Conservation (phyloP, 1,284 basidiomycete genomes). For the Ustilago trichophora region DNA sequence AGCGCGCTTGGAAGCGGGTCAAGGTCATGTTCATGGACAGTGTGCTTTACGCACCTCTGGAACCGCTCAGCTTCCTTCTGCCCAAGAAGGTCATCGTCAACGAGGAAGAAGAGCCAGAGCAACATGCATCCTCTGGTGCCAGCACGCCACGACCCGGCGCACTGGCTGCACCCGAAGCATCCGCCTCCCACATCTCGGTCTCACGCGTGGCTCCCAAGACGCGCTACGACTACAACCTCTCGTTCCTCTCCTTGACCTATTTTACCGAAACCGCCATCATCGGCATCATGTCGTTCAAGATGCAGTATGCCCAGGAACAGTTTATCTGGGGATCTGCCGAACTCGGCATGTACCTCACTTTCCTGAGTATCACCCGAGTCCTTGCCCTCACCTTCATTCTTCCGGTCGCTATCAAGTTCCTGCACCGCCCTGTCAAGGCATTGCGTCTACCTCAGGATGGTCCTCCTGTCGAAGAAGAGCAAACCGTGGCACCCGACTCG, state of each 20-base stretch:
- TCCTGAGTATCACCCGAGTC: conserved; percentile 54
- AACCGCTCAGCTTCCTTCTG: conserved; percentile 53
- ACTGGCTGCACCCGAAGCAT: conserved; percentile 33
- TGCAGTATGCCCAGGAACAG: conserved; percentile 59
- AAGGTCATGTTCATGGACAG: conserved; percentile 43
- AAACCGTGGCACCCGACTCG: conserved; percentile 18
- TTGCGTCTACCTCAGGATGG: conserved; percentile 48
- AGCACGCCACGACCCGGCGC: conserved; percentile 14
- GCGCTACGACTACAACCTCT: conserved; percentile 58
- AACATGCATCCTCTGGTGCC: conserved; percentile 1
- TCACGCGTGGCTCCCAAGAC: conserved; percentile 37
- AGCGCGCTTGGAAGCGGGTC: conserved; percentile 40
- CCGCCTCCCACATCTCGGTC: conserved; percentile 57
- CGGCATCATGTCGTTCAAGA: conserved; percentile 61
- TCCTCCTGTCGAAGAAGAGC: conserved; percentile 25
- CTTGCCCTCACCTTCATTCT: conserved; percentile 55
- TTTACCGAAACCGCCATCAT: conserved; percentile 53
- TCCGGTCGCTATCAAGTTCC: conserved; percentile 56
- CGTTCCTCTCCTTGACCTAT: conserved; percentile 58
- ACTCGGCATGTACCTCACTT: conserved; percentile 60
- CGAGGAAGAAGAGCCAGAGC: conserved; percentile 10
- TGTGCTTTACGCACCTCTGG: conserved; percentile 44
- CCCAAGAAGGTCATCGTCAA: conserved; percentile 44
- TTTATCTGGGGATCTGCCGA: conserved; percentile 61
- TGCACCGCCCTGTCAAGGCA: conserved; percentile 54